Base-by-base conservation (phyloP, 2,329 filamentous ascomycete species). In the Scopulariopsis brevicaulis region DNA sequence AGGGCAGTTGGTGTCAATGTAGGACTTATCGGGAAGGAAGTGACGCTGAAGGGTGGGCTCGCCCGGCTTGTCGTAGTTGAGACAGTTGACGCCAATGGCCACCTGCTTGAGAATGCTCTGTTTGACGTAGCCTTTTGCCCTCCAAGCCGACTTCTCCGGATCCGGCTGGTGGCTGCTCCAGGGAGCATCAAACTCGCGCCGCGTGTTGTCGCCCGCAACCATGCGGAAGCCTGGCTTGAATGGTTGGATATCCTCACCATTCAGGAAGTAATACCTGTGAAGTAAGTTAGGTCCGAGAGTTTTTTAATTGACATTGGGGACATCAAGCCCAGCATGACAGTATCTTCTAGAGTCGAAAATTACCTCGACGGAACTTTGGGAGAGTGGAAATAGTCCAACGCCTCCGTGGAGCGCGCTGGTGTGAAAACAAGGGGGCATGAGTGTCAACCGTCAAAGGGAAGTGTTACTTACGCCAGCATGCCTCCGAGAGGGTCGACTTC, bases 61-160 rank as follows among this genome's bases (percentile, higher is more conserved):
- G 2, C 87, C 76, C 0, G 71, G 65, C 25, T 71, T 75, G 35
- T 65, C 66, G 68, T 96, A 96, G 81, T 97, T 86, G 60, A 99
- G 74, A 73, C 94, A 97, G 78, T 97, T 97, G 81, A 96, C 96
- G 3, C 94, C 93, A 32, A 96, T 65, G 11, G 92, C 90, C 61
- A 92, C 90, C 75, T 96, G 87, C 55, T 74, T 75, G 43, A 96
- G 80, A 56, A 85, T 81, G 18, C 72, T 70, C 74, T 96, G 91
- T 53, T 68, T 71, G 12, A 85, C 87, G 65, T 82, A 80, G 60
- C 86, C 81, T 5, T 83, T 74, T 1, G 71, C 67, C 25, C 71
- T 71, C 92, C 92, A 96, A 25, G 71, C 62, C 14, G 89, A 90
- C 72, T 90, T 89, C 60, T 74, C 73, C 2, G 82, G 77, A 62